These are phyloP conservation scores for Nelumbo lutea DNA, from an alignment of 164 flowering plant genomes.

Conservation along the genomic window DNA sequence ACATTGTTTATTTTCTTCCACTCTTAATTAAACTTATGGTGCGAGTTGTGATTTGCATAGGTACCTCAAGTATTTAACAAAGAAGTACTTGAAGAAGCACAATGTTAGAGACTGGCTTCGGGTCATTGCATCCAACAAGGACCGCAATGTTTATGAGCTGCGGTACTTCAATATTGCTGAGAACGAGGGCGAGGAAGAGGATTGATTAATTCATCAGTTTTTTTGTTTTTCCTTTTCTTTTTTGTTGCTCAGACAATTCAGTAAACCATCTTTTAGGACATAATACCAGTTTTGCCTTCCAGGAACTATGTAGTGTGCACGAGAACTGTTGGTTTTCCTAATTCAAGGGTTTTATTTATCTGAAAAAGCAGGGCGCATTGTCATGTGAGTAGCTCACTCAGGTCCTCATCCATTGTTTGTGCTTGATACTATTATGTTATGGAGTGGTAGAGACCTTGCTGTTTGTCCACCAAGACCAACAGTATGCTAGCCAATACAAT, in stretches of 20 bases:
- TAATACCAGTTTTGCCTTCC: slow-evolving; percentile 4
- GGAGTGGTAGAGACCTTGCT: too few relatives aligned
- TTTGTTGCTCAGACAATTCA: neutral
- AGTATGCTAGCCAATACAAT: too few relatives aligned
- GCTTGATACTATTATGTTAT: too few relatives aligned
- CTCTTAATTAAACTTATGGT: too few relatives aligned
- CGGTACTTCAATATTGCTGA: slow-evolving; percentile 75
- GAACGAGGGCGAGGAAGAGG: slow-evolving; percentile 68
- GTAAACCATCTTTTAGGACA: neutral
- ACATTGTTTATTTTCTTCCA: neutral
- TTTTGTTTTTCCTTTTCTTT: neutral
- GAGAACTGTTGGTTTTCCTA: too few relatives aligned
- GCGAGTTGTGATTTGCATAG: slow-evolving; percentile 16
- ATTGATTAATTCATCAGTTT: slow-evolving; percentile 13
- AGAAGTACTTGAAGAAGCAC: slow-evolving; percentile 77
- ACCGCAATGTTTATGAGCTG: slow-evolving; percentile 52
- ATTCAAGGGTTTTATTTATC: too few relatives aligned
- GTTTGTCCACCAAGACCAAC: too few relatives aligned
- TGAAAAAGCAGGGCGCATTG: too few relatives aligned
- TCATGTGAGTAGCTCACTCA: too few relatives aligned
- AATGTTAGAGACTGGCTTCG: slow-evolving; percentile 72
- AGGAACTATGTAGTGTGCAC: neutral
- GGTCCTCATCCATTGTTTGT: too few relatives aligned
- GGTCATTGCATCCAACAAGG: slow-evolving; percentile 68
- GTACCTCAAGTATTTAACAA: slow-evolving; percentile 63